Evolutionary conservation across 208 protist genomes (phyloP).

Genomic region (Hexamita inflata): DNA sequence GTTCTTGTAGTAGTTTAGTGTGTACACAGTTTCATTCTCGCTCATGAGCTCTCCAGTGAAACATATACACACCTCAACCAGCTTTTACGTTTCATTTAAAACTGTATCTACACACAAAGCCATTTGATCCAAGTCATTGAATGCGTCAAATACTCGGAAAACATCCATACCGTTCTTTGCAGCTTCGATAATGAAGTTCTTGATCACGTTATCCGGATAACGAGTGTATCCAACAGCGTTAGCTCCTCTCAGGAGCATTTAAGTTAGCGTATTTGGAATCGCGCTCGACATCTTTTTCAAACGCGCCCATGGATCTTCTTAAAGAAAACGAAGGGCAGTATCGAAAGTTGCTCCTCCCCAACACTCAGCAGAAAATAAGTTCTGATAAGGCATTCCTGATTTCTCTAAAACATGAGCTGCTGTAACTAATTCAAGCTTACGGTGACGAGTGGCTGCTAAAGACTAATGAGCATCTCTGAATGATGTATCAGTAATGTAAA

Average conservation of each 20-base stretch:
- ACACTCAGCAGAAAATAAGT: conserved; percentile 51
- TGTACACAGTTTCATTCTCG: conserved; percentile 48
- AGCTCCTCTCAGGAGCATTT: conserved; percentile 68
- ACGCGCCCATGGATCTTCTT: conserved; percentile 61
- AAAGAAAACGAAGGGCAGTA: conserved; percentile 61
- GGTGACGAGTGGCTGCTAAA: conserved; percentile 63
- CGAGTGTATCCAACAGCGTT: conserved; percentile 71
- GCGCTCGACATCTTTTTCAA: conserved; percentile 50
- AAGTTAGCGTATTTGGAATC: conserved; percentile 64
- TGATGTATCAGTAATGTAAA: conserved; percentile 68
- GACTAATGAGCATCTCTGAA: conserved; percentile 61
- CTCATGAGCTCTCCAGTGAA: conserved; percentile 52
- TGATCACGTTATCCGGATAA: conserved; percentile 68
- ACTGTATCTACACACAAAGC: conserved; percentile 50
- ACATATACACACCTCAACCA: conserved; percentile 50
- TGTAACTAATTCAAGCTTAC: conserved; percentile 59
- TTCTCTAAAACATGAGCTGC: conserved; percentile 44
- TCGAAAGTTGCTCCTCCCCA: conserved; percentile 74
- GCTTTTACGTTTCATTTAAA: conserved; percentile 42
- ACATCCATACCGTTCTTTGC: conserved; percentile 64
- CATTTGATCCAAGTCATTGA: conserved; percentile 66
- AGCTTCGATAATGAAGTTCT: conserved; percentile 56
- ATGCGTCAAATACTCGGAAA: conserved; percentile 70
- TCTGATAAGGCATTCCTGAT: conserved; percentile 30
- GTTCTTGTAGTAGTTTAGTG: conserved; percentile 48